These are phyloP conservation scores for Ascochyta rabiei DNA, from an alignment of 2,329 filamentous ascomycete genomes.

Conservation along the genomic window DNA sequence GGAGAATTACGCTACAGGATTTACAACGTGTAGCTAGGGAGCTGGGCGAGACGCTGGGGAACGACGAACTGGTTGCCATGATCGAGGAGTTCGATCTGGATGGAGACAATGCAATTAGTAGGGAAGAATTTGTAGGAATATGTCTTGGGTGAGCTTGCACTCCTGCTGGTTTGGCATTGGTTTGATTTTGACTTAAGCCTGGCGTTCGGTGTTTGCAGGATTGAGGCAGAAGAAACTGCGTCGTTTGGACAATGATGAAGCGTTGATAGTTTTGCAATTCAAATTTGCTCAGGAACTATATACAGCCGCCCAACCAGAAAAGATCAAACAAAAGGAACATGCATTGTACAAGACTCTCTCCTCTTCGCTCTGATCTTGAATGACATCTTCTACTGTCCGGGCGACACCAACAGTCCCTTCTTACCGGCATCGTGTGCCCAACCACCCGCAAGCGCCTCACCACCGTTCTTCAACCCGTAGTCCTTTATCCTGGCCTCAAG, in stretches of 20 bases:
- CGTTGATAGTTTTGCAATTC: conserved; percentile 23
- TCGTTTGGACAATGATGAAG: neutral
- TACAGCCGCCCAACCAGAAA: conserved; percentile 38
- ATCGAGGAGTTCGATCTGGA: conserved; percentile 98
- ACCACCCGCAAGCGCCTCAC: conserved; percentile 80
- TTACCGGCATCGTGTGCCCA: conserved; percentile 77
- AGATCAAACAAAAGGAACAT: conserved; percentile 37
- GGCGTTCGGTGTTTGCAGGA: conserved; percentile 4
- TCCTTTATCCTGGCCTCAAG: conserved; percentile 88
- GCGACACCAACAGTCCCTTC: conserved; percentile 83
- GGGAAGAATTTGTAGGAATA: conserved; percentile 71
- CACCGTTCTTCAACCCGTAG: conserved; percentile 75
- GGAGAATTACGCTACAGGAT: conserved; percentile 87
- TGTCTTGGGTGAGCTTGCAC: conserved; percentile 55
- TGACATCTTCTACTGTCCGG: conserved; percentile 70
- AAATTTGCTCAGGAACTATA: conserved; percentile 42
- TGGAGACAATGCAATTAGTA: conserved; percentile 77
- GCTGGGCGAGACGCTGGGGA: conserved; percentile 88
- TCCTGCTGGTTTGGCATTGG: neutral
- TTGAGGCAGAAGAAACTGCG: neutral
- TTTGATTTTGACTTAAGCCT: neutral
- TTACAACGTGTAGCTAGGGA: conserved; percentile 86
- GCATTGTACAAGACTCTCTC: conserved; percentile 37
- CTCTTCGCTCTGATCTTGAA: conserved; percentile 8
- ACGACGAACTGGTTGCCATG: conserved; percentile 93